Conservation (phyloP, 352 stramenopile genomes). For the Pythium aquatile region DNA sequence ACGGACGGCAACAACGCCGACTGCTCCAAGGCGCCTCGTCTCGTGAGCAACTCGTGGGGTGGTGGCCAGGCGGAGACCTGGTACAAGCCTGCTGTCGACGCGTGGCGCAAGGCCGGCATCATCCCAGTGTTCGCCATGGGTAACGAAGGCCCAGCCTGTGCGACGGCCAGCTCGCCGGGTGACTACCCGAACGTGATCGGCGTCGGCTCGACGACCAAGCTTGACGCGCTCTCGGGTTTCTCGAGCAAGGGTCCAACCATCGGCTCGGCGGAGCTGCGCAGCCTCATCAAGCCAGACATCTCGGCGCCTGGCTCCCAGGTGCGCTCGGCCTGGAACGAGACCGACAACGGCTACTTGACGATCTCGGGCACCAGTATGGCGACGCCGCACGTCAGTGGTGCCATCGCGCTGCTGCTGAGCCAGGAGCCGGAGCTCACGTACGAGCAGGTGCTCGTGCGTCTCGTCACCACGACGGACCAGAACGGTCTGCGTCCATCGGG, state of each 20-base stretch:
- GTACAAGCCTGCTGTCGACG: constrained; percentile 16
- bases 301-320: constrained; percentile 25
- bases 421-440: constrained; percentile 11
- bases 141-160: constrained; percentile 23
- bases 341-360: constrained; percentile 26
- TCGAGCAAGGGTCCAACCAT: constrained; percentile 27
- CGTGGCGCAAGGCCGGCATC: constrained; percentile 25
- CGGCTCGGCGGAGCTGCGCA: constrained; percentile 1
- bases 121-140: constrained; percentile 25
- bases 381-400: constrained; percentile 25
- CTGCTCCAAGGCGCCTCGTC: constrained; percentile 22
- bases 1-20: constrained; percentile 25
- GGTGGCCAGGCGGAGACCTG: constrained; percentile 13
- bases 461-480: constrained; percentile 6
- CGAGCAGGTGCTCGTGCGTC: constrained; percentile 11
- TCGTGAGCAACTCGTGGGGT: constrained; percentile 31
- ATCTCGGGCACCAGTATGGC: constrained; percentile 31
- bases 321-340: constrained; percentile 24
- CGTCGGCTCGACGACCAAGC: constrained; percentile 12
- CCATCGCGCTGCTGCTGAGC: constrained; percentile 24
- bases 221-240: constrained; percentile 25
- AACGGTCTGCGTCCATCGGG: not conserved
- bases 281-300: constrained; percentile 33
- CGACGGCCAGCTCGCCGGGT: constrained; percentile 15
- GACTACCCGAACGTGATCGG: constrained; percentile 20